These are phyloP conservation scores for Dryas integrifolia DNA, from an alignment of 331 rosid species.

Conservation along the genomic window DNA sequence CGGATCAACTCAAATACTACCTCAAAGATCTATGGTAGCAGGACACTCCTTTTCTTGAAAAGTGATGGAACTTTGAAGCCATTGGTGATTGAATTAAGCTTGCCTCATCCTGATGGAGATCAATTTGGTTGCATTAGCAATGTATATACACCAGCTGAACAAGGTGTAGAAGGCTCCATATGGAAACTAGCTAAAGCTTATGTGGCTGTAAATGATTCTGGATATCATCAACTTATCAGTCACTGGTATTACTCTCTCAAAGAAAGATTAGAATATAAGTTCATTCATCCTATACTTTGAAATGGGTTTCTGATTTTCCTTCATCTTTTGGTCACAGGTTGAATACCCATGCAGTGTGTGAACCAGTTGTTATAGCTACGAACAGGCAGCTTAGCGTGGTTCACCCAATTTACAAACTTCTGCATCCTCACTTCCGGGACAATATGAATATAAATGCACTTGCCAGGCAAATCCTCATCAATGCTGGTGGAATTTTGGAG, in stretches of 20 bases:
- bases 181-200: conserved; percentile 90
- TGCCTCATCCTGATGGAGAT: conserved; percentile 59
- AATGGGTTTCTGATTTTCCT: background rate
- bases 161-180: conserved; percentile 50
- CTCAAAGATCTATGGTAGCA: conserved; percentile 57
- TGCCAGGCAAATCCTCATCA: conserved; percentile 61
- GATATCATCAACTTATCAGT: conserved; percentile 69
- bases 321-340: conserved; percentile 37
- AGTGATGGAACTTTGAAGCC: conserved; percentile 72
- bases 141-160: conserved; percentile 52
- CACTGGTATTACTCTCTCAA: conserved; percentile 54
- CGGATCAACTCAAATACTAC: conserved; percentile 58
- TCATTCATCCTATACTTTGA: background rate
- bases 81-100: conserved; percentile 67
- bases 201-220: conserved; percentile 64
- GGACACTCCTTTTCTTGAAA: conserved; percentile 61
- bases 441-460: conserved; percentile 81
- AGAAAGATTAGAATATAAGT: background rate
- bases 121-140: conserved; percentile 43
- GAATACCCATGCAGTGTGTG: conserved; percentile 74
- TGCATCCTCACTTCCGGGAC: conserved; percentile 77
- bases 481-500: conserved; percentile 69
- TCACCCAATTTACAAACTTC: conserved; percentile 68
- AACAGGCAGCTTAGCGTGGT: conserved; percentile 76
- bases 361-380: conserved; percentile 76